Evolutionary conservation across 2,329 filamentous ascomycete genomes (phyloP).

Genomic region (Talaromyces sp.): DNA sequence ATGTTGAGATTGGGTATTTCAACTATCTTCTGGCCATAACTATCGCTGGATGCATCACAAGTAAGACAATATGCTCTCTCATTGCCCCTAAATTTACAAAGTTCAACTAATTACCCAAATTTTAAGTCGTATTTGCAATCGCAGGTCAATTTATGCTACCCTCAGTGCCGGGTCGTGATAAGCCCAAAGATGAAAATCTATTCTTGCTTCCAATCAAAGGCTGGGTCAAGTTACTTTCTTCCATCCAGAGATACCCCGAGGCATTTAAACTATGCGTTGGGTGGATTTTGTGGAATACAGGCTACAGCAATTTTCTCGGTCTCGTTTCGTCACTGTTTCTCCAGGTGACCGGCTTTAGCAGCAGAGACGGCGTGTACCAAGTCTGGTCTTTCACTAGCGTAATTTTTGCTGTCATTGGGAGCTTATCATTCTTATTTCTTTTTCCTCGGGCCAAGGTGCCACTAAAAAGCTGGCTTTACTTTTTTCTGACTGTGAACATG

Average conservation of each 20-base stretch:
- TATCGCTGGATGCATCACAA: constrained; percentile 13
- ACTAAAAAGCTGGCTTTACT: background rate
- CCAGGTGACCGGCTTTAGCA: constrained; percentile 14
- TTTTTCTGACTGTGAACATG: constrained; percentile 7
- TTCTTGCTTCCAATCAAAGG: constrained; percentile 8
- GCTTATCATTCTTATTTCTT: constrained; percentile 14
- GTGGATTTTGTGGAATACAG: constrained; percentile 18
- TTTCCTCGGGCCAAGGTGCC: constrained; percentile 8
- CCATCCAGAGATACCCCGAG: constrained; percentile 13
- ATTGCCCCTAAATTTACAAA: no score
- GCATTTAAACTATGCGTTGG: constrained; percentile 17
- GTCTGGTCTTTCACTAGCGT: constrained; percentile 17
- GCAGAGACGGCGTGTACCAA: constrained; percentile 13
- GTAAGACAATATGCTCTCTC: background rate
- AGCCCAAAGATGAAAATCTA: background rate
- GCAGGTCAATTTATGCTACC: background rate
- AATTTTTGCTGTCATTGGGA: constrained; percentile 14
- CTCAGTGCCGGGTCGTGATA: background rate
- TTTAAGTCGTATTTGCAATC: background rate
- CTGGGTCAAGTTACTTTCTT: constrained; percentile 13
- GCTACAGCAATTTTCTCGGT: constrained; percentile 15
- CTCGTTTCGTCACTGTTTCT: constrained; percentile 14
- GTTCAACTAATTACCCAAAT: no score
- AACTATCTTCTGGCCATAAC: constrained; percentile 13
- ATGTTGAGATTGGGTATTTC: constrained; percentile 9